Base-by-base conservation (phyloP, 179 eudicot genomes). In the Nepenthes alata region DNA sequence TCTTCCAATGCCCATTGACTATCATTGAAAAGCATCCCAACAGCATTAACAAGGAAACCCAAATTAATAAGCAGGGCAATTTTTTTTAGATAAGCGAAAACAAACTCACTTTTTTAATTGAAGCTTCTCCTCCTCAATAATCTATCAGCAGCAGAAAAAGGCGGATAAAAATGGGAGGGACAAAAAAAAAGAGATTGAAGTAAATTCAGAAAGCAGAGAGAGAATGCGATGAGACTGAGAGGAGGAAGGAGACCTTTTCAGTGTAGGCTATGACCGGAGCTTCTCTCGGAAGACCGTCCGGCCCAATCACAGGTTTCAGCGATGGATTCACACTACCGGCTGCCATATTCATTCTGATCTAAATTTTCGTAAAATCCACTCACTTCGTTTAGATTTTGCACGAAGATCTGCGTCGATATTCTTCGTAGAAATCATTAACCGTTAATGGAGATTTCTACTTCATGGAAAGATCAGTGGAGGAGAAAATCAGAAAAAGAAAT, bases 231-330 rank as follows among this genome's bases (percentile, higher is more conserved):
- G 11, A 12, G 39, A 34, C 3, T 2, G 37, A 37, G 51, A 70
- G 39, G 45, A 45, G 59, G 57, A 68, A 55, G 65, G 53, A 51
- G 47, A 88, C 96, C 89, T 81, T 81, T 69, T 86, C 97, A 66
- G 96, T 91, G 82, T 91, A 84, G 60, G 96, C 87, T 55, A 91
- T 84, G 74, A 84, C 77, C 2, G 96, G 88, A 57, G 89, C 77
- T 72, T 91, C 98, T n/a, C 88, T 76, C 16, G 75, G 57, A 55
- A 91, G 82, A 57, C 98, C 96, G 55, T 91, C 96, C 37, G 98
- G 85, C 13, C 96, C 96, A 68, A 91, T 86, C 77, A 84, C 96
- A 13, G 89, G 72, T 35, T 64, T 51, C 59, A 80, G 57, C 49
- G 76, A 51, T 35, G 83, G 73, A 63, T 59, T 60, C 2, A 13